Conservation (phyloP, 2,329 filamentous ascomycete species). For the Cercospora brassicicola region DNA sequence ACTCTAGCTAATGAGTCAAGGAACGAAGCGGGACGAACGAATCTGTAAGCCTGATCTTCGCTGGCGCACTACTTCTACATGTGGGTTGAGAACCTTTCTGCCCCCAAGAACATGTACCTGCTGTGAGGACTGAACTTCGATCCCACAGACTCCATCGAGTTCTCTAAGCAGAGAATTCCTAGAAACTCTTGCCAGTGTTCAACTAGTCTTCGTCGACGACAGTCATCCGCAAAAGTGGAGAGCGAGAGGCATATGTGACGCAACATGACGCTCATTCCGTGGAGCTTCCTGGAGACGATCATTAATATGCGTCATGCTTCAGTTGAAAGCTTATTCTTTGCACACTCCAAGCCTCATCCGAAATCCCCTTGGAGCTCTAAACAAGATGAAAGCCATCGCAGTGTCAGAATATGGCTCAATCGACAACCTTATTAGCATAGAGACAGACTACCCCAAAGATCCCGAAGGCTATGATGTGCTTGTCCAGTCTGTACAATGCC, state of each 20-base stretch:
- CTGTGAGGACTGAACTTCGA: neutral
- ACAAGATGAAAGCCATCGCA: constrained; percentile 38
- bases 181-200: neutral
- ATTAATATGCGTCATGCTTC: neutral
- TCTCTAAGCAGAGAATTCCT: neutral
- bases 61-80: neutral
- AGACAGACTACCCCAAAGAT: constrained; percentile 38
- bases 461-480: constrained; percentile 41
- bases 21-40: neutral
- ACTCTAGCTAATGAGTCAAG: neutral
- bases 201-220: neutral
- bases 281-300: neutral
- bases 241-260: neutral
- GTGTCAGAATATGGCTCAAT: constrained; percentile 36
- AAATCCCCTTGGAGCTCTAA: neutral
- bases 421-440: constrained; percentile 32
- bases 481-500: constrained; percentile 33
- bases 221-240: neutral
- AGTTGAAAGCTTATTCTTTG: neutral
- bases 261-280: constrained; percentile 1
- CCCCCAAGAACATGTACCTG: neutral
- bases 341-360: neutral
- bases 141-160: neutral
- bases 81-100: neutral
- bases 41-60: neutral